Evolutionary conservation across 2,329 filamentous ascomycete genomes (phyloP), one percentile per base, ranked within the genome.

Genomic region (Ophiosphaerella herpotricha): DNA sequence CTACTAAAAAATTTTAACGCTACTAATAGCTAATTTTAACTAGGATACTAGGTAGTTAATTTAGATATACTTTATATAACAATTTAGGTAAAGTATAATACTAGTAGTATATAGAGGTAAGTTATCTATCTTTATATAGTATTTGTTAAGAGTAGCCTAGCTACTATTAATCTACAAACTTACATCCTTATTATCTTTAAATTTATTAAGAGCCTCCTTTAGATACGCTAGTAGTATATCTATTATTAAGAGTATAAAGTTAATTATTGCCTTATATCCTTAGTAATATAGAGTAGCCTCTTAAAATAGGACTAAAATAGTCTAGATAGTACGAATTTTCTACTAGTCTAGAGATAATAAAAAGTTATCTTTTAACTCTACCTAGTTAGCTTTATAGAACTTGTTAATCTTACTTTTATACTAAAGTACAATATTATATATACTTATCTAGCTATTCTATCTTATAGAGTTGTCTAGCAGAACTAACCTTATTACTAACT

Each of bases 331-430:
- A 50, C 39, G 48, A 54, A 51, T 48, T 48, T 43, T 29, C 26
- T 41, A 9, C 50, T 41, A 54, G 32, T 54, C 42, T 29, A 51
- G 21, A 18, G 40, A 40, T 29, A 29, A 36, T n/a, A 54, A 38
- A 37, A 37, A 34, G 26, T 54, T 41, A 34, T 41, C 41, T 23
- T 39, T 34, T 12, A 41, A 29, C 26, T 50, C 35, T 12, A 5
- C 24, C 31, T 9, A 39, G 33, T 43, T n/a, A 35, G 40, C 40
- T 43, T 43, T 43, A 13, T 13, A 43, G 26, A 33, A 33, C 21
- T 45, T 16, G 52, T 48, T 16, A 48, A 39, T 11, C 52, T 73
- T n/a, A 64, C 69, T 0, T 67, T 72, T 0, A 46, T 71, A 26
- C 59, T 70, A 1, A 56, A 64, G 54, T 29, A 32, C 43, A 23